Evolutionary conservation across 2,329 filamentous ascomycete species (phyloP).

Genomic region (Blastomyces percursus): DNA sequence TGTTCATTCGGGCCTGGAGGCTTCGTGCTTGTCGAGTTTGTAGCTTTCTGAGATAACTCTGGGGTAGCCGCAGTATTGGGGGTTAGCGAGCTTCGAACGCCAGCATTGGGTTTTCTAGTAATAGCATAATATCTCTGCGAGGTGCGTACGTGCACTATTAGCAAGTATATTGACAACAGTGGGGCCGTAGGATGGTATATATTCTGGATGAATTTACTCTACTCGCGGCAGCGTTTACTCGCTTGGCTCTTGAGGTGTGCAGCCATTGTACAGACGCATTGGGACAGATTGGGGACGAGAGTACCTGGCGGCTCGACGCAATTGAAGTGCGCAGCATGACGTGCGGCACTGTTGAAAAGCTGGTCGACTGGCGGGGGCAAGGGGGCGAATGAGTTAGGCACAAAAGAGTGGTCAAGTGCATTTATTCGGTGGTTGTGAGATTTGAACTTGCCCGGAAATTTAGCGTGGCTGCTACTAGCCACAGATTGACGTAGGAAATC

Average conservation of each 20-base stretch:
- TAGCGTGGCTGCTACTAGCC: conserved; percentile 4
- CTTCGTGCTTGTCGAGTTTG: conserved; percentile 14
- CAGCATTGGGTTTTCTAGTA: conserved; percentile 2
- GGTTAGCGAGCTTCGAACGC: conserved; percentile 15
- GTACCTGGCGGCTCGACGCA: conserved; percentile 36
- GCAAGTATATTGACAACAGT: not conserved
- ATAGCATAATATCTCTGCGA: conserved; percentile 42
- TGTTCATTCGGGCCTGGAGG: conserved; percentile 10
- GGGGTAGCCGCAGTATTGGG: conserved; percentile 2
- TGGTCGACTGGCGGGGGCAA: conserved; percentile 12
- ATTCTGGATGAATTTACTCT: conserved; percentile 4
- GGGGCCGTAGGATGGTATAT: not conserved
- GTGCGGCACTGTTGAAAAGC: conserved; percentile 34
- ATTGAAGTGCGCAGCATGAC: conserved; percentile 48
- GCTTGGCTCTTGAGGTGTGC: conserved; percentile 14
- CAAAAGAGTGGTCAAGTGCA: conserved; percentile 14
- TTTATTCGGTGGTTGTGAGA: conserved; percentile 12
- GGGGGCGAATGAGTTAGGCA: conserved; percentile 18
- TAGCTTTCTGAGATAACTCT: conserved; percentile 13
- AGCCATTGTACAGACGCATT: conserved; percentile 35
- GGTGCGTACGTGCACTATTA: not conserved
- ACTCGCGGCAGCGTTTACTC: conserved; percentile 31
- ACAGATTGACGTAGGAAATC: conserved; percentile 5
- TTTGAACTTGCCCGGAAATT: conserved; percentile 20
- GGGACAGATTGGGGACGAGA: conserved; percentile 30